Evolutionary conservation across 1,284 basidiomycete species (phyloP), one percentile per base, ranked within the genome.

Genomic region (Puccinia triticina): DNA sequence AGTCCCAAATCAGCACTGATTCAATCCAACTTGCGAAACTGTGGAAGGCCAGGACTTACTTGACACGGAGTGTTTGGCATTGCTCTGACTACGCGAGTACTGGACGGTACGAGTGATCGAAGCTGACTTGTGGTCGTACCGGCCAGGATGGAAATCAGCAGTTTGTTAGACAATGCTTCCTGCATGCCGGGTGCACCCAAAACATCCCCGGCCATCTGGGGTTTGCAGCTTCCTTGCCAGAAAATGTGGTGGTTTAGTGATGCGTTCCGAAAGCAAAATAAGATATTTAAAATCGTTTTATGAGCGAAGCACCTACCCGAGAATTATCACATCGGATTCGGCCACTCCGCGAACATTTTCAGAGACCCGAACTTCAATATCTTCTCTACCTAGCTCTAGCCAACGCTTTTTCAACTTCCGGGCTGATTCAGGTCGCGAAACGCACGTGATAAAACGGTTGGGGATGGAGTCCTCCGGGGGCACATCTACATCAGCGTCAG

Each of bases 61-160:
- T 95, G 94, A 89, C 94, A 95, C 11, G 97, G 96, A 0, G 97
- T 99, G 87, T 99, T 99, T 84, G 97, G 96, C 97, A 99, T 99
- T 2, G 95, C 94, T 77, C 97, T 91, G 74, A 98, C 92, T 75
- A 98, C 93, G 84, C 91, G 92, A 55, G 94, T 95, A n/a, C 89
- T 89, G 0, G 91, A 89, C 26, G 90, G 89, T 40, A 96, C 93
- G 92, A 92, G 93, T 12, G 88, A 89, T 75, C 89, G 88, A 61
- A 99, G 89, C 88, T 98, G 95, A 23, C 89, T 85, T 84, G 98
- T 94, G 23, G 93, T 96, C 7, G 98, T 92, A 84, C 97, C 97
- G 12, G 97, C 96, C 64, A 97, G 92, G 85, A 99, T 98, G 84
- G 96, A 98, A 86, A 98, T 93, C 83, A 99, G 89, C 0, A 99